Conservation (phyloP, 1,284 basidiomycete genomes). For the Rhodotorula sp. region DNA sequence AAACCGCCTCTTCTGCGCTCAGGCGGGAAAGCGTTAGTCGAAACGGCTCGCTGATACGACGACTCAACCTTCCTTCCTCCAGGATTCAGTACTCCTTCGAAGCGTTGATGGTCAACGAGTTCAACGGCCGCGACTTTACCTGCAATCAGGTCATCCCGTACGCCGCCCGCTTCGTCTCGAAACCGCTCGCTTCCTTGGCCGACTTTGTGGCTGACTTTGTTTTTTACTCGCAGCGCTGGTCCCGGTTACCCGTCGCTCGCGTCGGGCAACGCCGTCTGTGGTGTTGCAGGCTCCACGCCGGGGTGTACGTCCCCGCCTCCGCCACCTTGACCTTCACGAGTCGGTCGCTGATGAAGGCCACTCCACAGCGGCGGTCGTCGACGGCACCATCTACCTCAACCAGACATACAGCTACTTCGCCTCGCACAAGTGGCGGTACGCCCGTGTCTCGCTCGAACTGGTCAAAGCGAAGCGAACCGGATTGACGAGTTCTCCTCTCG, state of each 20-base stretch:
- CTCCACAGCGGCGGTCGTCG: slow-evolving; percentile 44
- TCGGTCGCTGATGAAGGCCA: background rate
- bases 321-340: background rate
- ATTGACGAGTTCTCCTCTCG: background rate
- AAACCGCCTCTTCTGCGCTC: too few species aligned
- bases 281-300: slow-evolving; percentile 48
- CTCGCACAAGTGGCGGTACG: slow-evolving; percentile 64
- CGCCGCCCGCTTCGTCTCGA: background rate
- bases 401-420: slow-evolving; percentile 63
- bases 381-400: slow-evolving; percentile 53
- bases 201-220: background rate
- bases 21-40: too few species aligned
- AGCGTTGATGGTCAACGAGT: slow-evolving; percentile 54
- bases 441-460: slow-evolving; percentile 27
- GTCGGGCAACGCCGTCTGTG: slow-evolving; percentile 50
- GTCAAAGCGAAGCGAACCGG: too few species aligned
- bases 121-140: slow-evolving; percentile 46
- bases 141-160: slow-evolving; percentile 38
- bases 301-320: background rate
- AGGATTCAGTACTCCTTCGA: slow-evolving; percentile 47
- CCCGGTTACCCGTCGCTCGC: slow-evolving; percentile 46
- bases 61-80: too few species aligned
- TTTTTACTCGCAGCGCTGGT: slow-evolving; percentile 47
- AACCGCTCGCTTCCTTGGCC: background rate
- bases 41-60: too few species aligned